These are phyloP conservation scores for Helianthus tuberosus DNA, from an alignment of 129 eudicot species.

Conservation along the genomic window DNA sequence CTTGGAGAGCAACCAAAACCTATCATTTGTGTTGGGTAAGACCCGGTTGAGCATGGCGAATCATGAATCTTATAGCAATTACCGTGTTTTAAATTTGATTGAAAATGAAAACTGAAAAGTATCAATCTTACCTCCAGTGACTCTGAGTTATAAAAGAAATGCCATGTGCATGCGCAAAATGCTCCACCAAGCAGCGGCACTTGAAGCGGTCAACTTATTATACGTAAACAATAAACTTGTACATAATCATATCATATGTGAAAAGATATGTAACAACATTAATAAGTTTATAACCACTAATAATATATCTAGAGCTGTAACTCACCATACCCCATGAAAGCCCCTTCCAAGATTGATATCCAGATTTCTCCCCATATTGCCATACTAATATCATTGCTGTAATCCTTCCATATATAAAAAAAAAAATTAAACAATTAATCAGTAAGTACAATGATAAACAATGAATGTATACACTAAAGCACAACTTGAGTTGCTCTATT, in stretches of 20 bases:
- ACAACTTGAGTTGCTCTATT: background rate
- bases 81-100: background rate
- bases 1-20: slow-evolving; percentile 89
- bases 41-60: background rate
- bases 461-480: slow-evolving; percentile 6
- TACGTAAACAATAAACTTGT: slow-evolving; percentile 4
- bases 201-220: slow-evolving; percentile 38
- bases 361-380: slow-evolving; percentile 89
- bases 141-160: slow-evolving; percentile 94
- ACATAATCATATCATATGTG: slow-evolving; percentile 7
- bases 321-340: slow-evolving; percentile 99
- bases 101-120: background rate
- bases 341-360: slow-evolving; percentile 93
- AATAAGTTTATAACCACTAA: background rate
- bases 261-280: background rate
- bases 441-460: slow-evolving; percentile 6
- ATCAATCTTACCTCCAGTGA: slow-evolving; percentile 67
- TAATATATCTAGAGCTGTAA: slow-evolving; percentile 14
- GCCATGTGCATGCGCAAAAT: slow-evolving; percentile 99
- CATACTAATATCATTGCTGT: slow-evolving; percentile 94
- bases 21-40: slow-evolving; percentile 18
- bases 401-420: slow-evolving; percentile 43
- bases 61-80: background rate
- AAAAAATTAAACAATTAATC: slow-evolving; percentile 20
- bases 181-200: slow-evolving; percentile 97